Base-by-base conservation (phyloP, 1,284 basidiomycete species). In the Papiliotrema nemorosa region DNA sequence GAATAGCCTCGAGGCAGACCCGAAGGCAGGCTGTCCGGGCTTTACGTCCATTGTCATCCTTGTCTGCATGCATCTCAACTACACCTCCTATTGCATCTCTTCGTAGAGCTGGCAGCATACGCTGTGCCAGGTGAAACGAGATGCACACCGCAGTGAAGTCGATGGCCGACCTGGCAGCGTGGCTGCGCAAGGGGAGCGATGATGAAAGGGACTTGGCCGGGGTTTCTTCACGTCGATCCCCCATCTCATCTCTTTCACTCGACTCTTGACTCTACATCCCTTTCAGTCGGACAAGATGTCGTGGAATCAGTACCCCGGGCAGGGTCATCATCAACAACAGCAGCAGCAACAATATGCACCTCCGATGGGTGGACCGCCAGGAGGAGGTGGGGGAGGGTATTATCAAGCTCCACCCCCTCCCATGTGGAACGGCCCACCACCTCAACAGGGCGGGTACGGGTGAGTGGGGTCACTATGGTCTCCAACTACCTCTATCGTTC, bases 281-380 rank as follows among this genome's bases (percentile, higher is more conserved):
- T 18, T 7, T 38, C 20, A 18, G 13, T 21, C 39, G 24, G n/a
- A 24, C 36, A 43, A 24, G 5, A 53, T 53, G 51, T 53, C 51
- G 12, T 53, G 51, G 51, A 53, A 49, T 31, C 25, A 35, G 40
- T 53, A 37, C 36, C 51, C 51, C 3, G 51, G 51, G 9, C 45
- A 47, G 38, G 51, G 51, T 13, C 36, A 26, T 14, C 39, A 41
- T 37, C 46, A 48, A 14, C 51, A 50, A 18, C 41, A 50, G 29
- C 34, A 34, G 25, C 25, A 20, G 27, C 25, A 20, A 27, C 18
- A 33, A 10, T 16, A 24, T 16, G 9, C 7, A 31, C 29, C n/a
- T n/a, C n/a, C n/a, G n/a, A n/a, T n/a, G n/a, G n/a, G 14, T 7
- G 29, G 29, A 7, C 29, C 29, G 29, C 29, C 29, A 7, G 9